phyloP scores from a whole-genome alignment of 257 asterid genomes.

The Plantago major region DNA sequence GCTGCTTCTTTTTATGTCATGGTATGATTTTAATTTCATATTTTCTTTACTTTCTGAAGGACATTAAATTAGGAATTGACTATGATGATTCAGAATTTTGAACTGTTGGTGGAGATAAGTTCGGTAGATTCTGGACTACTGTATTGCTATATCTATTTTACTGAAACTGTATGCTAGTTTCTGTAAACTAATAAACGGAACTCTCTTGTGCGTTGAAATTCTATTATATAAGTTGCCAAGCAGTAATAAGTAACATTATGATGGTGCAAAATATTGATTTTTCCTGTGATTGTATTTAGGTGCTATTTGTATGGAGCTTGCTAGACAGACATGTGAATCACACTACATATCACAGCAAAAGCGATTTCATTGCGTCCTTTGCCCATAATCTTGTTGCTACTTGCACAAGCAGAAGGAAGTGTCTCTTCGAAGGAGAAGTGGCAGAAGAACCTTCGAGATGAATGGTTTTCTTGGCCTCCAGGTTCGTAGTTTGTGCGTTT shows the following conservation, averaged over 20 bases:
- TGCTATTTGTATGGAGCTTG: slow-evolving; percentile 85
- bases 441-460: slow-evolving; percentile 62
- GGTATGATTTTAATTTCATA: slow-evolving; percentile 39
- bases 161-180: too few relatives aligned
- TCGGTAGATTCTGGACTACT: too few relatives aligned
- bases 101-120: too few relatives aligned
- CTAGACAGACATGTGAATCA: slow-evolving; percentile 69
- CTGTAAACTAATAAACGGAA: too few relatives aligned
- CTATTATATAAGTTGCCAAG: too few relatives aligned
- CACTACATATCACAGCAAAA: slow-evolving; percentile 60
- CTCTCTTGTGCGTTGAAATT: too few relatives aligned
- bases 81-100: too few relatives aligned
- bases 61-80: neutral
- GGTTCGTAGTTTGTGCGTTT: slow-evolving; percentile 51
- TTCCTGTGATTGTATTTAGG: slow-evolving; percentile 39
- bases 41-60: neutral
- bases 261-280: neutral
- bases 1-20: slow-evolving; percentile 69
- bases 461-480: slow-evolving; percentile 87
- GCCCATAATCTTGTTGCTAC: slow-evolving; percentile 62
- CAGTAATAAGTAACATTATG: neutral
- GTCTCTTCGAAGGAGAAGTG: slow-evolving; percentile 69
- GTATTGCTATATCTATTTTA: too few relatives aligned
- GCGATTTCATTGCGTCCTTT: slow-evolving; percentile 35
- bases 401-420: slow-evolving; percentile 96